Base-by-base conservation (phyloP, 2,329 filamentous ascomycete species). In the Monosporascus sp. region DNA sequence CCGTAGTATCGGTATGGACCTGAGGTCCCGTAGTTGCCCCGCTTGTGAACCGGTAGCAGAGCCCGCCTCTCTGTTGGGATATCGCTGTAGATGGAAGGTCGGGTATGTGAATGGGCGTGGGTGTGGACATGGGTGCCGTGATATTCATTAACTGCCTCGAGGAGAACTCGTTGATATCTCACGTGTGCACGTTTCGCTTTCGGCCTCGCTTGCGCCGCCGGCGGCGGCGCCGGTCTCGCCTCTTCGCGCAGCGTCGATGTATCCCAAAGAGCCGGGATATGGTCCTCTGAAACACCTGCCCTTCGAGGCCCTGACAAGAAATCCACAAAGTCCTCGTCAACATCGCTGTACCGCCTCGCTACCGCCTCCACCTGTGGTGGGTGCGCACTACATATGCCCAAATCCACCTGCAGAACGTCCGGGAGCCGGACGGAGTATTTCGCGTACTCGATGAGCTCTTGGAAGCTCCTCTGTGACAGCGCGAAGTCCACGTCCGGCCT, bases 361-460 rank as follows among this genome's bases (percentile, higher is more conserved):
- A 42, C 39, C 9, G 39, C 2, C 22, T 20, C 18, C 39, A 14
- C 20, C 18, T 42, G 11, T 14, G 18, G 39, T 20, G 22, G 18
- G 11, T 18, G 39, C 14, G 18, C n/a, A 14, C 18, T 42, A 42
- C 39, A 24, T 42, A 42, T 42, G 39, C 39, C 39, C 5, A 20
- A 20, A 20, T 42, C 39, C 9, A 11, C 9, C 39, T 14, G 18
- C n/a, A 14, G 6, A 6, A 42, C 9, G 15, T 56, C 54, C 8
- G 55, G 51, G n/a, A 49, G 14, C 15, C 58, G 57, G 9, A 50
- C 53, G 2, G 49, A 27, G 52, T 54, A 61, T 34, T 50, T 55
- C 36, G 54, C 55, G 36, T 62, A 58, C 14, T 54, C 42, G 44
- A 60, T 57, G 3, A 63, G 53, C 4, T 59, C 54, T 9, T 57